Evolutionary conservation across 139 green algal genomes (phyloP).

Genomic region (Chlamydomonas eustigma): DNA sequence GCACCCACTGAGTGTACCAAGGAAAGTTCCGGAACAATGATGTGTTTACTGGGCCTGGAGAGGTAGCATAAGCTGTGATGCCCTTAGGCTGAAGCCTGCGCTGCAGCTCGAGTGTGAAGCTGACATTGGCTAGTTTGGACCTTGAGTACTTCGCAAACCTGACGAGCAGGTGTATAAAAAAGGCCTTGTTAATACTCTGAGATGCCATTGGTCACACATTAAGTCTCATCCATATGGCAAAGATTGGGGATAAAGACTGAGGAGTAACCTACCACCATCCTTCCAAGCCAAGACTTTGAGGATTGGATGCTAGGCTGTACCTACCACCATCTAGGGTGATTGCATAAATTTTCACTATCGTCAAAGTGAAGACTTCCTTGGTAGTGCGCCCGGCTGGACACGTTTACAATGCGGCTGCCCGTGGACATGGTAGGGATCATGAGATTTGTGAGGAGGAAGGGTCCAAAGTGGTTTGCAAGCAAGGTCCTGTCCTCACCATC

Average conservation of each 20-base stretch:
- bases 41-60: constrained; percentile 1
- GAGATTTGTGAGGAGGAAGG: constrained; percentile 61
- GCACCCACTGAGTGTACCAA: constrained; percentile 14
- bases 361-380: constrained; percentile 23
- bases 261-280: too few relatives aligned
- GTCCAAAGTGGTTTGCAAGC: constrained; percentile 54
- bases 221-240: too few relatives aligned
- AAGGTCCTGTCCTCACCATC: constrained; percentile 40
- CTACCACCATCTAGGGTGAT: constrained; percentile 13
- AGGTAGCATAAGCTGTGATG: neutral
- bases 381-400: constrained; percentile 52
- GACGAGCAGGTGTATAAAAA: neutral
- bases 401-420: constrained; percentile 45
- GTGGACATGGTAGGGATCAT: constrained; percentile 45
- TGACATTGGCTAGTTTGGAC: constrained; percentile 65
- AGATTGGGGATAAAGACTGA: too few relatives aligned
- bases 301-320: too few relatives aligned
- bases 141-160: constrained; percentile 36
- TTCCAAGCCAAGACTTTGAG: too few relatives aligned
- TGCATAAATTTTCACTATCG: neutral
- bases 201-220: too few relatives aligned
- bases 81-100: constrained; percentile 13
- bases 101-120: constrained; percentile 53
- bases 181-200: too few relatives aligned
- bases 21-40: constrained; percentile 11